Conservation (phyloP, 352 stramenopile genomes). For the Pythium oligandrum region DNA sequence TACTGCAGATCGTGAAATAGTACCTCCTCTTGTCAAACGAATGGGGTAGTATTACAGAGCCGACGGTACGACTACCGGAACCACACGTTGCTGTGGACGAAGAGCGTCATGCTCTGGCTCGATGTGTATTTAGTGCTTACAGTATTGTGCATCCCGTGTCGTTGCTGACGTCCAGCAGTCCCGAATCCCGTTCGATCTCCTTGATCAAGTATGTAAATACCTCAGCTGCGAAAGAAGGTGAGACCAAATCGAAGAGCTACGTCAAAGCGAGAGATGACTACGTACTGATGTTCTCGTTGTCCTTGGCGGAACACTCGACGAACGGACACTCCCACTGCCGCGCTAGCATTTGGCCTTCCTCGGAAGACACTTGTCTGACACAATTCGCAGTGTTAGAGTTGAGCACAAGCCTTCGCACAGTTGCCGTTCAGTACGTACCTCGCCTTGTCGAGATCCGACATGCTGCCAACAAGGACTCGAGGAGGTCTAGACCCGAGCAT, state of each 20-base stretch:
- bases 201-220: slow-evolving; percentile 90
- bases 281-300: slow-evolving; percentile 89
- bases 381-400: too few species aligned
- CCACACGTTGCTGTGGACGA: neutral
- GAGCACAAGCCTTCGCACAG: too few species aligned
- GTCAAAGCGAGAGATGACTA: slow-evolving; percentile 9
- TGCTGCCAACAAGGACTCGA: slow-evolving; percentile 93
- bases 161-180: slow-evolving; percentile 76
- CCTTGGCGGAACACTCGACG: slow-evolving; percentile 93
- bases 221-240: slow-evolving; percentile 41
- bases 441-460: slow-evolving; percentile 92
- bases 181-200: slow-evolving; percentile 86
- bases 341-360: slow-evolving; percentile 87
- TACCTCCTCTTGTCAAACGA: neutral
- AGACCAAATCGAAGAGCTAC: neutral
- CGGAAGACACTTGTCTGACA: slow-evolving; percentile 66
- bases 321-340: slow-evolving; percentile 91
- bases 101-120: neutral
- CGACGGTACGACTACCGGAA: neutral
- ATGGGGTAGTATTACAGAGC: neutral
- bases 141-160: slow-evolving; percentile 76
- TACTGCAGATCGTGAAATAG: slow-evolving; percentile 1
- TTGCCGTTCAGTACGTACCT: slow-evolving; percentile 42
- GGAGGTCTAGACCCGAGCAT: slow-evolving; percentile 91
- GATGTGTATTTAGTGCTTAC: slow-evolving; percentile 25